A percentile compares a stretch with the other conserved stretches of the same genome.
Conservation (phyloP, 345 rosid genomes). For the Lumnitzera littorea region DNA sequence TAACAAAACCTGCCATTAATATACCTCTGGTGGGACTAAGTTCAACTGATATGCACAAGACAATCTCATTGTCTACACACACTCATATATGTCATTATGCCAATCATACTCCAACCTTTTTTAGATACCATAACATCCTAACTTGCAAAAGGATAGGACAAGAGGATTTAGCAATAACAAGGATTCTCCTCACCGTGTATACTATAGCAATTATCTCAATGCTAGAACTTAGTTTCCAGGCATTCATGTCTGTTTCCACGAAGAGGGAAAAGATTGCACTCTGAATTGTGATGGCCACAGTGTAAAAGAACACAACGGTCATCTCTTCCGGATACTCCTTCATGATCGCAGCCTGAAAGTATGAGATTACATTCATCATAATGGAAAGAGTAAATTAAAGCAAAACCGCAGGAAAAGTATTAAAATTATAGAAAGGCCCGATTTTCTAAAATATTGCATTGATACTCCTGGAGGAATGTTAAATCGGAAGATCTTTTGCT, state of each 20-base stretch:
- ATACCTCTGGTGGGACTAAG: no score
- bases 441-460: no score
- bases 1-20: no score
- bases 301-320: conserved; percentile 27
- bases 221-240: conserved; percentile 10
- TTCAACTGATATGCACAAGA: no score
- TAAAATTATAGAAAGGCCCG: no score
- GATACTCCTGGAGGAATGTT: no score
- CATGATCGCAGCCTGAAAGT: conserved; percentile 17
- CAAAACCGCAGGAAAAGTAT: background rate
- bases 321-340: conserved; percentile 20
- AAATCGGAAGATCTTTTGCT: no score
- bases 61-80: no score
- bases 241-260: conserved; percentile 1
- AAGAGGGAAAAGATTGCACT: conserved; percentile 10
- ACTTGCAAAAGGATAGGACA: background rate
- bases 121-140: background rate
- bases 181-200: conserved; percentile 1
- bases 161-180: background rate
- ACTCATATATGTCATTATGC: no score
- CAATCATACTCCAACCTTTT: background rate
- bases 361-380: background rate
- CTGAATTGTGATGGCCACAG: conserved; percentile 14
- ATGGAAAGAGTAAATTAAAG: background rate
- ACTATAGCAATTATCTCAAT: conserved; percentile 1